Evolutionary conservation across 2,329 filamentous ascomycete species (phyloP), one percentile per base, ranked within the genome.

Genomic region (Paramyrothecium sp.): DNA sequence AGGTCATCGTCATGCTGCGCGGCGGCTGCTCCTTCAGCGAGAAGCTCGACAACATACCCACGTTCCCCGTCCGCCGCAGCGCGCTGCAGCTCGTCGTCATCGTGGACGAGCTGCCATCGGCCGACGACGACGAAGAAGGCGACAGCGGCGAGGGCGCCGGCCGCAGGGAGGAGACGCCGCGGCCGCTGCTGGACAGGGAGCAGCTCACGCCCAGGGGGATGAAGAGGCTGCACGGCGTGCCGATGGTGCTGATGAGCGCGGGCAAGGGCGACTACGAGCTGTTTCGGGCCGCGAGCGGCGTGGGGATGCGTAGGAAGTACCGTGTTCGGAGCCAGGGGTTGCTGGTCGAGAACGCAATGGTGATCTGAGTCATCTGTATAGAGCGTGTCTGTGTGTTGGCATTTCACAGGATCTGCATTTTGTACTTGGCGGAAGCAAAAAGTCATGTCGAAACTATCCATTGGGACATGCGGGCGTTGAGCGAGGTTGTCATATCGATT

Each of bases 41-140:
- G 26, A 99, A 99, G 72, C 76, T 98, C 1, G 81, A 83, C 54
- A 93, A 91, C 62, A 92, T 98, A n/a, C 92, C 94, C 1, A 84
- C 85, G 11, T 94, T 88, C 69, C 80, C 86, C 1, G 87, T 90
- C 0, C 78, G 80, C 0, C 71, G 78, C 1, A 70, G 73, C 3
- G 81, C 87, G 1, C 77, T 98, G 19, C 90, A 96, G 71, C 82
- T 98, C 3, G 91, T 98, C 26, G 77, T 98, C 48, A 76, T 97
- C 0, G 84, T 97, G 4, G 74, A 77, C 58, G 72, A 75, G 51
- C 2, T 87, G 82, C 83, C 86, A 3, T 82, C 84, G 19, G 69
- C 67, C 12, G 63, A 61, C 8, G 56, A 57, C 5, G 71, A 76
- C 17, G 73, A 74, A 3, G 67, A 70, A 13, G 68, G 66, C 10